These are phyloP conservation scores for Tylopilus intermedius DNA, from an alignment of 768 basidiomycete species.

Conservation along the genomic window DNA sequence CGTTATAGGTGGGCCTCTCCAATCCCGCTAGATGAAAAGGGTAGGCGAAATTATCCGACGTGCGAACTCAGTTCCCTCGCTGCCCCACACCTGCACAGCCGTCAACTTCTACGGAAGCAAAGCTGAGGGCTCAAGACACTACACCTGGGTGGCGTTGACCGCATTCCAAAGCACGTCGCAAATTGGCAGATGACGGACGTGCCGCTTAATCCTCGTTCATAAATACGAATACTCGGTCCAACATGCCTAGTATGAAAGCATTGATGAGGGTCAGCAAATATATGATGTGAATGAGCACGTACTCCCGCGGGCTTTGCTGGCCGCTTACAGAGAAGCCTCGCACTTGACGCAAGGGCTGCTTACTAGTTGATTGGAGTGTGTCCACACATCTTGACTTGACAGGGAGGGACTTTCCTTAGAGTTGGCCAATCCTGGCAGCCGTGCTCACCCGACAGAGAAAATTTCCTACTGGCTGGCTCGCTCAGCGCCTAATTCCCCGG, in stretches of 20 bases:
- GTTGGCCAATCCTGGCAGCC: conserved; percentile 14
- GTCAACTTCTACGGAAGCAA: not conserved
- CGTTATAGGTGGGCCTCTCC: not conserved
- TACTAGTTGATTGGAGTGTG: conserved; percentile 6
- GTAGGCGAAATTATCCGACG: not conserved
- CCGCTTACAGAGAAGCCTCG: conserved; percentile 18
- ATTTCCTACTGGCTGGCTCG: not conserved
- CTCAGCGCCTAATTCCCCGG: conserved; percentile 20
- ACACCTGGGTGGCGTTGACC: not conserved
- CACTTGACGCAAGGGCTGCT: conserved; percentile 11
- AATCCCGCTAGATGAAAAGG: not conserved
- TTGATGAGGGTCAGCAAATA: conserved; percentile 6
- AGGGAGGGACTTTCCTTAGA: conserved; percentile 3
- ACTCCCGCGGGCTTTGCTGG: conserved; percentile 16
- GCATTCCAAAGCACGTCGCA: not conserved
- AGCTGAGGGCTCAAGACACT: not conserved
- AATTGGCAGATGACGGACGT: conserved; percentile 5
- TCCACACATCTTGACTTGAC: conserved; percentile 16
- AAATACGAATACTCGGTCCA: not conserved
- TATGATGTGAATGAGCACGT: conserved; percentile 2
- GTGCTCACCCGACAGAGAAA: conserved; percentile 5
- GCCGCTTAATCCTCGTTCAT: not conserved
- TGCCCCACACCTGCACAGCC: conserved; percentile 20
- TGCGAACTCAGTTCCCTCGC: conserved; percentile 12
- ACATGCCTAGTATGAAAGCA: not conserved